Conservation (phyloP, 768 basidiomycete genomes). For the Auricularia sp. region DNA sequence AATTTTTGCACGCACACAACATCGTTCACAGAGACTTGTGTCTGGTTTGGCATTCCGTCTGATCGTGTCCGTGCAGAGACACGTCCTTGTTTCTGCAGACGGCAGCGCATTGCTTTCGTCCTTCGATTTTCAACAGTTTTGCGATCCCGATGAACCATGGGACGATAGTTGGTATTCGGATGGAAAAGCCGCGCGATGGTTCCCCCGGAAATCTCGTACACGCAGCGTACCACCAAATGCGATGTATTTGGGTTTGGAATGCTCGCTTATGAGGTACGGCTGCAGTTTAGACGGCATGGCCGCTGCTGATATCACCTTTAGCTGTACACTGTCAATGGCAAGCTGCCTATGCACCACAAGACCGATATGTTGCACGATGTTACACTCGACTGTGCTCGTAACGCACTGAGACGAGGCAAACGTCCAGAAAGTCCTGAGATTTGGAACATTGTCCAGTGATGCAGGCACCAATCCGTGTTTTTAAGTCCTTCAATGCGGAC, state of each 20-base stretch:
- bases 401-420: neutral
- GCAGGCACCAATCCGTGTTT: neutral
- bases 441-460: neutral
- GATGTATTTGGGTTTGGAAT: neutral
- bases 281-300: no score
- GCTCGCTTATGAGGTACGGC: neutral
- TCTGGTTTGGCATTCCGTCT: neutral
- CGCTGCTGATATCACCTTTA: no score
- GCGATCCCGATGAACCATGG: neutral
- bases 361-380: no score
- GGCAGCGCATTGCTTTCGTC: neutral
- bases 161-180: neutral
- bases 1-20: no score
- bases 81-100: neutral
- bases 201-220: neutral
- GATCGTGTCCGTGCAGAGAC: neutral
- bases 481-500: neutral
- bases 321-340: no score
- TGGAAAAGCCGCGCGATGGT: neutral
- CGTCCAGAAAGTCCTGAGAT: neutral
- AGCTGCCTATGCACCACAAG: no score
- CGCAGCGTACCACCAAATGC: neutral
- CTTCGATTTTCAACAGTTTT: neutral
- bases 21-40: no score
- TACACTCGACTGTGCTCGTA: no score